Percentiles rank a stretch among this genome's conserved stretches.
Conservation (phyloP, 169 alveolate genomes). For the Plasmodium fragile region DNA sequence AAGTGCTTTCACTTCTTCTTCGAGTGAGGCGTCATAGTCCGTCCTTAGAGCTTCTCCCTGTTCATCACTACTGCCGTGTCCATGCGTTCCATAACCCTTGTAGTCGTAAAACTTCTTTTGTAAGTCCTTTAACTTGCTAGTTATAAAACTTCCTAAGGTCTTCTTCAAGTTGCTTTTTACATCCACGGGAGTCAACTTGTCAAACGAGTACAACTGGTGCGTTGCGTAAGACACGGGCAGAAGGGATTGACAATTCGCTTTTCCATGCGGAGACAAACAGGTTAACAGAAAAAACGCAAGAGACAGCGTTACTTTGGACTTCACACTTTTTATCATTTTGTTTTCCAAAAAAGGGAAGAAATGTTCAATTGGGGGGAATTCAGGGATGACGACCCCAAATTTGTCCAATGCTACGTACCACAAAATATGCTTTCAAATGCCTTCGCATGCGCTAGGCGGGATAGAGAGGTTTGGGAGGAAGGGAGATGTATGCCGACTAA, state of each 20-base stretch:
- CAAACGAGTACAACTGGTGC: conserved; percentile 44
- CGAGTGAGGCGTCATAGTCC: conserved; percentile 46
- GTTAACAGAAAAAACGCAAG: neutral
- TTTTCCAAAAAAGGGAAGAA: neutral
- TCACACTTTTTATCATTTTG: neutral
- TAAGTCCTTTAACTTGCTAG: conserved; percentile 30
- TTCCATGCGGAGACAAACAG: neutral
- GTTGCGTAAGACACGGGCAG: conserved; percentile 63
- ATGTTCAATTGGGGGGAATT: neutral
- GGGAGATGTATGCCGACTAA: neutral
- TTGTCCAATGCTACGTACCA: neutral
- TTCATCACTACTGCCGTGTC: neutral
- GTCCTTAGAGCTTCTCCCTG: neutral
- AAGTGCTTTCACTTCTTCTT: conserved; percentile 54
- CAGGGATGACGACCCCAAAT: neutral
- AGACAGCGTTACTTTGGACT: neutral
- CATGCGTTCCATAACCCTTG: neutral
- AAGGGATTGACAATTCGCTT: conserved; percentile 36
- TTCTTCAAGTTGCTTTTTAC: conserved; percentile 42
- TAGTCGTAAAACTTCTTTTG: conserved; percentile 28
- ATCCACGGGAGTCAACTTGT: conserved; percentile 41
- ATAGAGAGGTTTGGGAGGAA: neutral
- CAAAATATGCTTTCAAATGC: neutral
- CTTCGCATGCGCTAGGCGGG: neutral
- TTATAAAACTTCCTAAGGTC: conserved; percentile 36